phyloP scores from a whole-genome alignment of 306 rosid genomes.

The Pueraria montana region DNA sequence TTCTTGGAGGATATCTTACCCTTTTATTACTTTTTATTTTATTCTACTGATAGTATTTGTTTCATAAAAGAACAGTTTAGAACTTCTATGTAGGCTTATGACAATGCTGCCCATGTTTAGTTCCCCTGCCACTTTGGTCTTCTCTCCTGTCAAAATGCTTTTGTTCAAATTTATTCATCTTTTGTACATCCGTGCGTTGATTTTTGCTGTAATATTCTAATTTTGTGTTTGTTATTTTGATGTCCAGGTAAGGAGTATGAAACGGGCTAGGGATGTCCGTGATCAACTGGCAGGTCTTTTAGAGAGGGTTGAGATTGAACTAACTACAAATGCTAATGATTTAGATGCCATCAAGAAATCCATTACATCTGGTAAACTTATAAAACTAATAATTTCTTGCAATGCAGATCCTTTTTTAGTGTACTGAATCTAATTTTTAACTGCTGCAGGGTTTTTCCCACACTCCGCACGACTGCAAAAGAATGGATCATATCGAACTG shows the following conservation, averaged over 20 bases:
- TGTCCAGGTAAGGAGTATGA: conserved; percentile 93
- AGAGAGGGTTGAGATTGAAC: conserved; percentile 94
- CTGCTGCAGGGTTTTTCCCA: conserved; percentile 80
- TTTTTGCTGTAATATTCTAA: conserved; percentile 37
- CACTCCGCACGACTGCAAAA: conserved; percentile 85
- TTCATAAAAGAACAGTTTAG: not conserved
- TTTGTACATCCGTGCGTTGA: not conserved
- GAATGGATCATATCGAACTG: conserved; percentile 84
- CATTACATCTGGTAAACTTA: conserved; percentile 81
- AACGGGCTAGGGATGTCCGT: conserved; percentile 92
- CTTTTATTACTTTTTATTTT: not conserved
- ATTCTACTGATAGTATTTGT: not conserved
- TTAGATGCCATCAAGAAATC: conserved; percentile 84
- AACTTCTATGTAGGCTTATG: not conserved
- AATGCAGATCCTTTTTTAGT: conserved; percentile 7
- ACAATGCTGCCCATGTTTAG: conserved; percentile 8
- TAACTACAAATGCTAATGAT: conserved; percentile 68
- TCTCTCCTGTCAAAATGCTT: conserved; percentile 17
- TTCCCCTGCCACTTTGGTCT: not conserved
- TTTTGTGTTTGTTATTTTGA: conserved; percentile 29
- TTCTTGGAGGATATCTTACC: conserved; percentile 1
- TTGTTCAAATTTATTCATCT: not conserved
- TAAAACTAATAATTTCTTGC: conserved; percentile 11
- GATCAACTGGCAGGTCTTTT: conserved; percentile 95
- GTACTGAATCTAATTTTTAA: conserved; percentile 37